Evolutionary conservation across 1,284 basidiomycete species (phyloP).

Genomic region (Leucoagaricus sp.): DNA sequence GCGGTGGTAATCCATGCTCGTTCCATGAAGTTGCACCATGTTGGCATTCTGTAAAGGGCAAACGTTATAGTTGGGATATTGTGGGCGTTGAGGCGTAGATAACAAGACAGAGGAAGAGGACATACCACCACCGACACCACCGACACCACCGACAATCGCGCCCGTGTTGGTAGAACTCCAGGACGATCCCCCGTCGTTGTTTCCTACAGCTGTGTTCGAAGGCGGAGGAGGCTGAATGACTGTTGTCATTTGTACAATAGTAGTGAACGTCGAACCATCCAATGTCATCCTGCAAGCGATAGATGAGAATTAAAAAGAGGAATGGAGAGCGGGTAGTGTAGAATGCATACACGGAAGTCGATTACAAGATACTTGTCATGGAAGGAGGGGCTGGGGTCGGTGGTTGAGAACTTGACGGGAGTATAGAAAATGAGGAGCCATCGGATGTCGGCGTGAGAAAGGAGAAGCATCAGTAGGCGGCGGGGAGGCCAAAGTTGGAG

Average conservation of each 20-base stretch:
- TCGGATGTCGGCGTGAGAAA: slow-evolving; percentile 4
- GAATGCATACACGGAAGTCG: not conserved
- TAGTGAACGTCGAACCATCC: slow-evolving; percentile 32
- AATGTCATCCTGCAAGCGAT: slow-evolving; percentile 24
- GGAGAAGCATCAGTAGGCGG: slow-evolving; percentile 7
- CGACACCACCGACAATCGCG: slow-evolving; percentile 43
- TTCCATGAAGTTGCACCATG: too few species aligned
- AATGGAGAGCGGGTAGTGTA: not conserved
- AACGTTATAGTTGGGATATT: too few species aligned
- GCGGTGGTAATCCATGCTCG: too few species aligned
- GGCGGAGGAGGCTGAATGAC: too few species aligned
- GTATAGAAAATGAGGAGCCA: slow-evolving; percentile 6
- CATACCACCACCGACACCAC: too few species aligned
- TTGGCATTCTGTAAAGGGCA: too few species aligned
- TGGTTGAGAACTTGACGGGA: not conserved
- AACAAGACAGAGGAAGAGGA: too few species aligned
- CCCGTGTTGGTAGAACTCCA: slow-evolving; percentile 25
- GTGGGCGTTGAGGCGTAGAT: too few species aligned
- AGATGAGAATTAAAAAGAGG: not conserved
- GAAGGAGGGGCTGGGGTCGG: not conserved
- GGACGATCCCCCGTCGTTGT: slow-evolving; percentile 1
- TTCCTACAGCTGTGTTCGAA: too few species aligned
- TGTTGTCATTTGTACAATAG: too few species aligned
- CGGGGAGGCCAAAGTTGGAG: too few species aligned
- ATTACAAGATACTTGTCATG: not conserved